A percentile compares a stretch with the other conserved stretches of the same genome.
Evolutionary conservation across 305 asterid genomes (phyloP).

Genomic region (Euphrasia arctica): DNA sequence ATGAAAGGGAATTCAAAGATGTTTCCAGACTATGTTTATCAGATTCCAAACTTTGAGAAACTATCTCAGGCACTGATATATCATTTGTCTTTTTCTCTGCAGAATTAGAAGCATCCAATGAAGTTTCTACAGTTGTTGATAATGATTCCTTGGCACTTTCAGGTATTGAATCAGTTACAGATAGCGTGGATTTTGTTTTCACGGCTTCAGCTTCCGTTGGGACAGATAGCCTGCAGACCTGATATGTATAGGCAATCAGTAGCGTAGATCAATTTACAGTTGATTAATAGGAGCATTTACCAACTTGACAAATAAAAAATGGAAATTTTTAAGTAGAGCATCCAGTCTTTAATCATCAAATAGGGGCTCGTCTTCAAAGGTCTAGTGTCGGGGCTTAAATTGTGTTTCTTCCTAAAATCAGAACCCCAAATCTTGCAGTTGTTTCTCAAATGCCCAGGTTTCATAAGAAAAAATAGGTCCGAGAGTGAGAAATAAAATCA

Average conservation of each 20-base stretch:
- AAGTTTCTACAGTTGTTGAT: constrained; percentile 25
- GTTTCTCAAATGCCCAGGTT: too few relatives aligned
- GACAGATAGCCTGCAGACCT: constrained; percentile 35
- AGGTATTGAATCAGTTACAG: constrained; percentile 23
- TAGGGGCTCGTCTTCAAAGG: too few relatives aligned
- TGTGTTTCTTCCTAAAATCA: too few relatives aligned
- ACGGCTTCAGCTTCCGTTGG: constrained; percentile 26
- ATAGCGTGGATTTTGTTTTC: constrained; percentile 30
- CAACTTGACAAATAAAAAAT: constrained; percentile 22
- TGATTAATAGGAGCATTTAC: constrained; percentile 13
- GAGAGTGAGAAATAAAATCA: too few relatives aligned
- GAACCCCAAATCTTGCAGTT: too few relatives aligned
- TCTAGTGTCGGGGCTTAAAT: too few relatives aligned
- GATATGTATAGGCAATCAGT: constrained; percentile 20
- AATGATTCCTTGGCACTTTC: constrained; percentile 29
- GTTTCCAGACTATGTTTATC: constrained; percentile 22
- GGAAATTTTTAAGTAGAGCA: not conserved
- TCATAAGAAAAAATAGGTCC: too few relatives aligned
- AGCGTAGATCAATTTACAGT: constrained; percentile 17
- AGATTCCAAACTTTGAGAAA: constrained; percentile 24
- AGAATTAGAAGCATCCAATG: constrained; percentile 29
- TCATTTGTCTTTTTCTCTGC: constrained; percentile 26
- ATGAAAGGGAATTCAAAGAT: constrained; percentile 21
- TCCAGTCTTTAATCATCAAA: too few relatives aligned
- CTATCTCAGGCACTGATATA: constrained; percentile 27